These are phyloP conservation scores for Brassica carinata DNA, from an alignment of 345 rosid species.

Conservation along the genomic window DNA sequence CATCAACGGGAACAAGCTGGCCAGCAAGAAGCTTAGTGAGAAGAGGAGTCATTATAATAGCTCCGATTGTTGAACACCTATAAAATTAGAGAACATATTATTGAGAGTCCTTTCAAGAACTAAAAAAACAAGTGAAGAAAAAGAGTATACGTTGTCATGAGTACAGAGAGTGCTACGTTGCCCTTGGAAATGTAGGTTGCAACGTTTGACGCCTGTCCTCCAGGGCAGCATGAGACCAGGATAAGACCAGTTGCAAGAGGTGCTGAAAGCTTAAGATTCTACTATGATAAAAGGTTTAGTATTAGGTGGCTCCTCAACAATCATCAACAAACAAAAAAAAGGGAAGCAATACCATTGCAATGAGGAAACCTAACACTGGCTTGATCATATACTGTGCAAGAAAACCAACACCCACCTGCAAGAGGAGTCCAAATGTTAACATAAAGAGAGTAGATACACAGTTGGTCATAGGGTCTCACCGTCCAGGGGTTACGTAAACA, in stretches of 20 bases:
- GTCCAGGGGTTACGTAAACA: conserved; percentile 98
- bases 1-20: conserved; percentile 98
- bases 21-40: conserved; percentile 98
- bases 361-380: conserved; percentile 76
- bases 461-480: conserved; percentile 48
- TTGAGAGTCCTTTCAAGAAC: conserved; percentile 1
- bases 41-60: conserved; percentile 97
- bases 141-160: conserved; percentile 86
- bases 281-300: conserved; percentile 44
- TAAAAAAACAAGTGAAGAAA: conserved; percentile 18
- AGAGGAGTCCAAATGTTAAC: conserved; percentile 11
- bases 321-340: conserved; percentile 17
- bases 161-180: conserved; percentile 95
- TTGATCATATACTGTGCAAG: conserved; percentile 87
- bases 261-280: conserved; percentile 87
- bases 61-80: conserved; percentile 97
- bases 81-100: conserved; percentile 4
- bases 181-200: conserved; percentile 97
- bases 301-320: conserved; percentile 13
- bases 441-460: no score
- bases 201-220: conserved; percentile 96
- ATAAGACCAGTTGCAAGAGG: conserved; percentile 98
- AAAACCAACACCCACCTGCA: conserved; percentile 98
- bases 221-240: conserved; percentile 96
- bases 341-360: conserved; percentile 67